These are phyloP conservation scores for Mycena amicta DNA, from an alignment of 768 basidiomycete species.

Conservation along the genomic window DNA sequence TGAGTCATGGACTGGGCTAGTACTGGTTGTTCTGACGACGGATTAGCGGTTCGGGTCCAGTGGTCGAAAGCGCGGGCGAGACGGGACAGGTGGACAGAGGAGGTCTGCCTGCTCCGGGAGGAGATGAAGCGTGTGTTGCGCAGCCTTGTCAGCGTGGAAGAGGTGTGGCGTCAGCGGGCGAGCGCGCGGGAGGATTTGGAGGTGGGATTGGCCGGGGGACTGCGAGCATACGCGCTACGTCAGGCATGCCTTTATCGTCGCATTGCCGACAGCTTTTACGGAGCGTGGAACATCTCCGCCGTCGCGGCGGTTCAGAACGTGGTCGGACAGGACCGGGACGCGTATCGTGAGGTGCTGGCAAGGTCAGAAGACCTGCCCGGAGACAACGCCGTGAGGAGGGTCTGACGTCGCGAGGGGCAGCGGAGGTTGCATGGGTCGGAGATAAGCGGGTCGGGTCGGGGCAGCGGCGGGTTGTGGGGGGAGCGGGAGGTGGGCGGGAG, in stretches of 20 bases:
- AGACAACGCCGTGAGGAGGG: no score
- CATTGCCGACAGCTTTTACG: not conserved
- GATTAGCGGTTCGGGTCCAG: slow-evolving; percentile 22
- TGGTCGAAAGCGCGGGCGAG: slow-evolving; percentile 25
- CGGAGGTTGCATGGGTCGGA: no score
- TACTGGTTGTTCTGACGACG: not conserved
- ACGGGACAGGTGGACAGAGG: slow-evolving; percentile 23
- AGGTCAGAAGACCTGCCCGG: no score
- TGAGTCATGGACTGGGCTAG: not conserved
- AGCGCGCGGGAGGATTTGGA: not conserved
- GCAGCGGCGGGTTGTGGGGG: no score
- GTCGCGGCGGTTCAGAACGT: not conserved
- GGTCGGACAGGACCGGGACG: not conserved
- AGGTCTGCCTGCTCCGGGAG: slow-evolving; percentile 24
- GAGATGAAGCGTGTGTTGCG: slow-evolving; percentile 22
- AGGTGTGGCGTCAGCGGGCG: not conserved
- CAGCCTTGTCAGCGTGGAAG: not conserved
- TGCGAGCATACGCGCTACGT: not conserved
- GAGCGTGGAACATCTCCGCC: not conserved
- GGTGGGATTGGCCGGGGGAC: not conserved
- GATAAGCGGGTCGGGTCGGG: no score
- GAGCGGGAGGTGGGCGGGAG: no score
- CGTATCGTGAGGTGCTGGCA: no score
- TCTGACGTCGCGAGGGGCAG: no score
- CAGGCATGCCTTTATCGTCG: not conserved